These are phyloP conservation scores for Jamesozyma hellenica DNA, from an alignment of 805 yeast species.

Conservation along the genomic window DNA sequence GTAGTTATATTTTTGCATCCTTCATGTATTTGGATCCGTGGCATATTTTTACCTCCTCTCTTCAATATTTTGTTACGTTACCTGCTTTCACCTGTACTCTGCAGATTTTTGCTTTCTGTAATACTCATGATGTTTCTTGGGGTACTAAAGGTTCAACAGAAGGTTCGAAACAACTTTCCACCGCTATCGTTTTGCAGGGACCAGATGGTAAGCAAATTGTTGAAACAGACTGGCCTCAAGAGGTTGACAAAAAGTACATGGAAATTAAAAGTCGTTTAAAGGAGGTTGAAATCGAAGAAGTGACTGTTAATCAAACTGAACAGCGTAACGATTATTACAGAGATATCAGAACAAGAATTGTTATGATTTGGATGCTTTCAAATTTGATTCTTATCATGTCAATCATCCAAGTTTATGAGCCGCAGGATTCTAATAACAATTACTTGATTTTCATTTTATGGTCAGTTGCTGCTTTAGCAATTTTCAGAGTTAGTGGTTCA, in stretches of 20 bases:
- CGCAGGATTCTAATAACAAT: conserved; percentile 57
- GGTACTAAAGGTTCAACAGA: conserved; percentile 94
- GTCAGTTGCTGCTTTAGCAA: conserved; percentile 81
- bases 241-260: conserved; percentile 29
- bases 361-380: conserved; percentile 83
- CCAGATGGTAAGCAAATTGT: conserved; percentile 79
- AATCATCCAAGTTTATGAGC: conserved; percentile 69
- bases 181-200: conserved; percentile 70
- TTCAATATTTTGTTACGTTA: conserved; percentile 79
- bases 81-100: conserved; percentile 89
- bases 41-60: conserved; percentile 82
- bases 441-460: conserved; percentile 80
- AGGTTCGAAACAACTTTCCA: conserved; percentile 59
- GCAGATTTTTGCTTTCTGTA: conserved; percentile 94
- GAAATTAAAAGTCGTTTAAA: conserved; percentile 31
- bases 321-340: conserved; percentile 76
- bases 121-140: conserved; percentile 93
- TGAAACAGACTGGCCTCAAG: conserved; percentile 39
- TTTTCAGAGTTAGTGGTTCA: conserved; percentile 78
- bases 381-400: conserved; percentile 79
- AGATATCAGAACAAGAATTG: conserved; percentile 90
- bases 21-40: conserved; percentile 87
- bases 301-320: conserved; percentile 23
- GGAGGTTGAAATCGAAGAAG: conserved; percentile 26
- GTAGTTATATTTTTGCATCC: conserved; percentile 75